Evolutionary conservation across 2,329 filamentous ascomycete genomes (phyloP).

Genomic region (Alternaria metachromatica): DNA sequence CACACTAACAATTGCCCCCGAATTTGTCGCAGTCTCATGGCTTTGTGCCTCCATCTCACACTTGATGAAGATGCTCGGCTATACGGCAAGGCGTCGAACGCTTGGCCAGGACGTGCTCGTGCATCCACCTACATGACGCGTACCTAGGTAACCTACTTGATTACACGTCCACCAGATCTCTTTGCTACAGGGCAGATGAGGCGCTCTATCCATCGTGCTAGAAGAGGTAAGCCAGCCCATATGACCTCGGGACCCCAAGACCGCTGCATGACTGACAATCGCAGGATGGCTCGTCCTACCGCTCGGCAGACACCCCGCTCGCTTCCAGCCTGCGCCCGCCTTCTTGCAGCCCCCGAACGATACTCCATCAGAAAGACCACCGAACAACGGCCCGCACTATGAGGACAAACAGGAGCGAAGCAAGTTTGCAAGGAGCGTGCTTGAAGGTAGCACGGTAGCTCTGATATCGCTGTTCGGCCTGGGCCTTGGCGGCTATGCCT

Average conservation of each 20-base stretch:
- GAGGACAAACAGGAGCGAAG: conserved; percentile 28
- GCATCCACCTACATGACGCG: conserved; percentile 7
- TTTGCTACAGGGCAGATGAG: conserved; percentile 28
- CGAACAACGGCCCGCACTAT: neutral
- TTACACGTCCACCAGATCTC: neutral
- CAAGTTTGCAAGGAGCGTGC: conserved; percentile 40
- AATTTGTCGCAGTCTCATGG: no score
- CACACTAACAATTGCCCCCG: neutral
- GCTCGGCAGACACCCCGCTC: conserved; percentile 28
- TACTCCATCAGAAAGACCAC: neutral
- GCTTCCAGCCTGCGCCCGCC: conserved; percentile 19
- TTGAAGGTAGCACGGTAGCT: conserved; percentile 46
- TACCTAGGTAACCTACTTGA: neutral
- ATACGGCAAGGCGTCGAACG: conserved; percentile 12
- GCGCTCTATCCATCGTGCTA: conserved; percentile 26
- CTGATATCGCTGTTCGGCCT: conserved; percentile 44
- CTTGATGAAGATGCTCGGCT: neutral
- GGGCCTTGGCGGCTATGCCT: conserved; percentile 43
- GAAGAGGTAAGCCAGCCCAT: conserved; percentile 23
- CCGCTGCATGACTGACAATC: conserved; percentile 8
- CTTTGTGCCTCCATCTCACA: no score
- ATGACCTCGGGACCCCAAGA: no score
- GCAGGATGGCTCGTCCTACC: conserved; percentile 42
- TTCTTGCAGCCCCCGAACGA: conserved; percentile 13
- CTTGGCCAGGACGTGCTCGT: conserved; percentile 25